Percentiles rank a stretch among this genome's conserved stretches.
Evolutionary conservation across 2,329 filamentous ascomycete species (phyloP).

Genomic region (Myriosclerotinia scirpicola): DNA sequence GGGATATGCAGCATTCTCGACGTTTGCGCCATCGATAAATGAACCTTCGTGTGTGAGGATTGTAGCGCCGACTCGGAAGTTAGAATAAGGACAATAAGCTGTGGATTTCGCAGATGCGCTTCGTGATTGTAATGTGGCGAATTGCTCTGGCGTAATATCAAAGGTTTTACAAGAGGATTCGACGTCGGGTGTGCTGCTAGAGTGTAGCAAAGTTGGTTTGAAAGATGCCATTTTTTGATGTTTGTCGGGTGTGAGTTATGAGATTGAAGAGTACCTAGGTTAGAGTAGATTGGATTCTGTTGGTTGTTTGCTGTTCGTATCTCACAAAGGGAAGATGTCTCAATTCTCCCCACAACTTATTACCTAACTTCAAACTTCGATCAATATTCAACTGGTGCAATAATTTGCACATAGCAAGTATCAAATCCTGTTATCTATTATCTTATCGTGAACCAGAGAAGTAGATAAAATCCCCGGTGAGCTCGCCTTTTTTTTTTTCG

Average conservation of each 20-base stretch:
- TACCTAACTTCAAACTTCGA: too few relatives aligned
- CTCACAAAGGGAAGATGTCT: not conserved
- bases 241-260: not conserved
- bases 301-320: not conserved
- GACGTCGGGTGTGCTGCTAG: constrained; percentile 7
- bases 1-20: constrained; percentile 89
- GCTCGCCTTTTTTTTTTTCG: not conserved
- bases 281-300: not conserved
- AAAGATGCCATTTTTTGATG: not conserved
- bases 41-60: constrained; percentile 62
- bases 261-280: not conserved
- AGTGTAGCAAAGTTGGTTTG: not conserved
- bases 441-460: not conserved
- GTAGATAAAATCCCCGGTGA: not conserved
- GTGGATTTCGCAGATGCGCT: constrained; percentile 69
- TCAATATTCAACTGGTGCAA: not conserved
- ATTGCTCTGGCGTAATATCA: constrained; percentile 60
- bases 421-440: not conserved
- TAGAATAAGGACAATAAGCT: constrained; percentile 71
- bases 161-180: constrained; percentile 36
- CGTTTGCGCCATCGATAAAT: constrained; percentile 68
- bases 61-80: constrained; percentile 85
- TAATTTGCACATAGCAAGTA: not conserved
- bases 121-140: constrained; percentile 65
- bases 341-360: too few relatives aligned